Evolutionary conservation across 495 filamentous ascomycete genomes (phyloP), one percentile per base, ranked within the genome.

Genomic region (Penicillium canariense): DNA sequence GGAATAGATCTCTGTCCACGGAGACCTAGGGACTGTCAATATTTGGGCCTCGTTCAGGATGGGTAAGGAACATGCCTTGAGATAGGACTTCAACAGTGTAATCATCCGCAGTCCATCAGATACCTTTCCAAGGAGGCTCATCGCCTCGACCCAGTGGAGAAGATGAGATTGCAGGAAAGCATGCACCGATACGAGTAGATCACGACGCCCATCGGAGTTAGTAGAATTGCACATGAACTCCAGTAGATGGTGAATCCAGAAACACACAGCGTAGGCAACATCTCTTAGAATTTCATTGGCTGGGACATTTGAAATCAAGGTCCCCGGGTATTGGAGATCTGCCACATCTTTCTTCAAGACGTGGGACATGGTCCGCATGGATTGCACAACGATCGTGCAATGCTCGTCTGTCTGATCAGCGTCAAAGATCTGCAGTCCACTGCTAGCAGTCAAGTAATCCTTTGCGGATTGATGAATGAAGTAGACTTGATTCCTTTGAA

Each of bases 381-480:
- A 32, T 32, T 32, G 30, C 12, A 12, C 12, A 6, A 32, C 30
- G 6, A 32, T 32, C 12, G 6, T 32, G 30, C 6, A 6, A 32
- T 32, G 30, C 30, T 32, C 30, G 6, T 32, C 30, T 12, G 38
- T 32, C 35, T 18, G 52, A 65, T 59, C 22, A 25, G 32, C 17
- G 6, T 42, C 18, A 30, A 55, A 32, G 1, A 42, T 32, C 22
- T 26, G 48, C 42, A 40, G 26, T 48, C 42, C 42, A 52, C 35
- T 47, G 28, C 54, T 46, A 36, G 30, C 48, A 27, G 44, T 50
- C 26, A 62, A 49, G 39, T 45, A 66, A 23, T 61, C 54, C 50
- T 59, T 55, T 36, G 53, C 32, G 7, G 56, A 62, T 32, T 66
- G 63, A 52, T 66, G 56, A 42, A 58, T 36, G 47, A 60, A 63